Conservation (phyloP, 2,329 filamentous ascomycete species). For the Coniochaeta ligniaria region DNA sequence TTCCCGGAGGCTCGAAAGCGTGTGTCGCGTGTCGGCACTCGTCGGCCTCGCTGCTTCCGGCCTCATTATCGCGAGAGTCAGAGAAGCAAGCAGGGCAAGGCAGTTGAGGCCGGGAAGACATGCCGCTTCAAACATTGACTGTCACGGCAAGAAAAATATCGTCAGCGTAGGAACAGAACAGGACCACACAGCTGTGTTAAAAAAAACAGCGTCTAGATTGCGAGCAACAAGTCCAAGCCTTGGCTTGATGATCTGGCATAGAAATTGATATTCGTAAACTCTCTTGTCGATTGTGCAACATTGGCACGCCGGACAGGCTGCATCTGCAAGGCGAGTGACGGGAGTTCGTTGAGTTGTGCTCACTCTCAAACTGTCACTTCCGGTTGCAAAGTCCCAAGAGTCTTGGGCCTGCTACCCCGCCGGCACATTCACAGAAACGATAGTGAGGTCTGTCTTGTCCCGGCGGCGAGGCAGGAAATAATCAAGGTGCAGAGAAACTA, state of each 20-base stretch:
- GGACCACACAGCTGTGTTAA: too few relatives aligned
- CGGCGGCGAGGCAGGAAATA: neutral
- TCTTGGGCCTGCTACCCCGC: neutral
- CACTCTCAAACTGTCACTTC: neutral
- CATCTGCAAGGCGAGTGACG: too few relatives aligned
- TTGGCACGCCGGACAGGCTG: neutral
- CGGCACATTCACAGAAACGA: neutral
- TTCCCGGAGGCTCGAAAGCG: neutral
- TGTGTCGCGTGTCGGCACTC: neutral
- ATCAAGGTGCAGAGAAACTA: neutral
- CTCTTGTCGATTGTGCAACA: neutral
- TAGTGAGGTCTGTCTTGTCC: neutral
- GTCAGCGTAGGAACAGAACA: neutral
- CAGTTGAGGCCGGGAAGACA: neutral
- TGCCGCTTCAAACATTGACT: neutral
- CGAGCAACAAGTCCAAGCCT: neutral
- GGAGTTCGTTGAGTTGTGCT: neutral
- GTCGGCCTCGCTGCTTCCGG: neutral
- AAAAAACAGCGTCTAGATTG: neutral
- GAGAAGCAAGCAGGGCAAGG: neutral
- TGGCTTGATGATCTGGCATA: neutral
- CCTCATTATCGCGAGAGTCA: neutral
- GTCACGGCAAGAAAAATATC: neutral
- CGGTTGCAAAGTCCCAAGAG: neutral
- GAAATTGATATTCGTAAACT: neutral